Evolutionary conservation across 2,329 filamentous ascomycete genomes (phyloP).

Genomic region (Chalaropsis ovoidea): DNA sequence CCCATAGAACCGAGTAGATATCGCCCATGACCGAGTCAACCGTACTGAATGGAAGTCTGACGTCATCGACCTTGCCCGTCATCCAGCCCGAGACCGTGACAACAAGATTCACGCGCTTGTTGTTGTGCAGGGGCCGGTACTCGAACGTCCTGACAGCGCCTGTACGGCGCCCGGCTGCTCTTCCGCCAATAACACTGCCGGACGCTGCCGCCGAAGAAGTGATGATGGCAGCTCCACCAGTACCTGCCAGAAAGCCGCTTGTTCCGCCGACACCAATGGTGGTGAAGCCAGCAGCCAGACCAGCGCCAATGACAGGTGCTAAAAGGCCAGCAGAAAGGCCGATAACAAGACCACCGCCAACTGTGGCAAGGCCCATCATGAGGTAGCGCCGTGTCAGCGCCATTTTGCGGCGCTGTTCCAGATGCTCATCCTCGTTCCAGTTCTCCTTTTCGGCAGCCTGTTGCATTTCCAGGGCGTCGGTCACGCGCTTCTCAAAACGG

Average conservation of each 20-base stretch:
- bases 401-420: constrained; percentile 72
- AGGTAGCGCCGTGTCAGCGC: constrained; percentile 76
- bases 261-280: constrained; percentile 90
- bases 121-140: constrained; percentile 92
- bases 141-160: constrained; percentile 94
- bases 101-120: constrained; percentile 92
- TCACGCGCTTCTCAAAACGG: constrained; percentile 92
- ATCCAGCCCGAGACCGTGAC: constrained; percentile 96
- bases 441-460: constrained; percentile 89
- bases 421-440: constrained; percentile 94
- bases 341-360: constrained; percentile 89
- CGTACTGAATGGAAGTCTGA: constrained; percentile 88
- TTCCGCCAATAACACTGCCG: constrained; percentile 74
- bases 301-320: constrained; percentile 87
- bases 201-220: constrained; percentile 80
- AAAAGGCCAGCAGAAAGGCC: constrained; percentile 85
- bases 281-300: constrained; percentile 86
- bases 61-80: constrained; percentile 94
- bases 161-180: constrained; percentile 76
- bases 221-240: constrained; percentile 87
- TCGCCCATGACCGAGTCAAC: constrained; percentile 97
- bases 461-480: constrained; percentile 95
- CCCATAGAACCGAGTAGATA: constrained; percentile 93
- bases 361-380: constrained; percentile 93
- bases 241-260: constrained; percentile 76